Conservation (phyloP, 495 filamentous ascomycete genomes). For the Mytilinidion resinicola region DNA sequence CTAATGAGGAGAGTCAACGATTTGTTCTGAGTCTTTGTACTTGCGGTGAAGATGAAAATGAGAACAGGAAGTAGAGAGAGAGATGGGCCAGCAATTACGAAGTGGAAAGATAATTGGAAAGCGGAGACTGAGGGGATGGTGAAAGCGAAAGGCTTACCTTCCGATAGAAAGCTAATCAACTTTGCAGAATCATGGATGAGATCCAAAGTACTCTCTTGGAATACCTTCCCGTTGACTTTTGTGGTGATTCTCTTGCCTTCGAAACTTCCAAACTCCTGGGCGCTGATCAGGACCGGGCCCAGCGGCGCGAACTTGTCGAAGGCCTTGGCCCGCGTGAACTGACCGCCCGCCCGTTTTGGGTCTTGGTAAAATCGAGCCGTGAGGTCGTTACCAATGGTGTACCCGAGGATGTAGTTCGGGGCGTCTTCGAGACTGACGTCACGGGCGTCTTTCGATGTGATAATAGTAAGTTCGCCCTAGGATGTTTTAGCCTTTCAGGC, state of each 20-base stretch:
- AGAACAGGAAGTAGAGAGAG: no score
- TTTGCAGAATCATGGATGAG: no score
- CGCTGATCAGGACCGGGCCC: slow-evolving; percentile 37
- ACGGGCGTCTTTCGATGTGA: slow-evolving; percentile 36
- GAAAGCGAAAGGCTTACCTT: no score
- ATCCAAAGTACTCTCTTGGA: no score
- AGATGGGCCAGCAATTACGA: no score
- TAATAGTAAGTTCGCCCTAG: slow-evolving; percentile 37
- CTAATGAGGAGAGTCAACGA: no score
- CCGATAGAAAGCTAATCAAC: no score
- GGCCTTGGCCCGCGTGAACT: slow-evolving; percentile 42
- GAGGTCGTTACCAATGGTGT: slow-evolving; percentile 45
- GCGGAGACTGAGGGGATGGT: no score
- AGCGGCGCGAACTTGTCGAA: slow-evolving; percentile 47
- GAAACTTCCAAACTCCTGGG: slow-evolving; percentile 27
- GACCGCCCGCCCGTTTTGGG: slow-evolving; percentile 37
- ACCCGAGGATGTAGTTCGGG: slow-evolving; percentile 39
- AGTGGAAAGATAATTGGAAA: no score
- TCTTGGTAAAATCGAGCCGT: slow-evolving; percentile 41
- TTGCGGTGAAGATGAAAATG: no score
- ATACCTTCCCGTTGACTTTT: slow-evolving; percentile 38
- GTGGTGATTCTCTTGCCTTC: slow-evolving; percentile 30
- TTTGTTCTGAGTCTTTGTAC: no score
- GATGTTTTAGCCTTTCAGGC: no score
- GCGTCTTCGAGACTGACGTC: slow-evolving; percentile 34